Percentiles rank a stretch among this genome's conserved stretches.
phyloP scores from a whole-genome alignment of 805 yeast species.

The Ogataea ganodermae region DNA sequence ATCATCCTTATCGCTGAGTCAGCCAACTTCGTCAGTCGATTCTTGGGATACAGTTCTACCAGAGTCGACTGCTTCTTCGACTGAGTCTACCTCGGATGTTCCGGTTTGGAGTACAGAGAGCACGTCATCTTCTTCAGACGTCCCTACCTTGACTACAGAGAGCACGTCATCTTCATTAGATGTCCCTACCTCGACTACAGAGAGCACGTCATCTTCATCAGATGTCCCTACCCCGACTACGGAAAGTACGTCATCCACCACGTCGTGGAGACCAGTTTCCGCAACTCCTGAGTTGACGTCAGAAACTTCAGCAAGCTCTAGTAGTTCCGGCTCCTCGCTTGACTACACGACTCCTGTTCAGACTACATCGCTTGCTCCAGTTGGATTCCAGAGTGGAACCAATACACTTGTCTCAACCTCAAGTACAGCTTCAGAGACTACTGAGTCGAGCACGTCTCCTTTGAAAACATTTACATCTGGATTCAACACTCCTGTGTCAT shows the following conservation, averaged over 20 bases:
- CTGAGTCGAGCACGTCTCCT: neutral
- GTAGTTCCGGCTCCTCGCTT: neutral
- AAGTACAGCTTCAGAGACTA: neutral
- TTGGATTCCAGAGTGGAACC: conserved; percentile 1
- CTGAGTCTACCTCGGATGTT: neutral
- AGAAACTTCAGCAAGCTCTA: neutral
- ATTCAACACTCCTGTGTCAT: neutral
- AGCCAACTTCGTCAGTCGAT: neutral
- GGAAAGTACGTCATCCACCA: neutral
- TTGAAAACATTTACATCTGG: neutral
- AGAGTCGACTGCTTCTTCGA: neutral
- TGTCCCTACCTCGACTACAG: neutral
- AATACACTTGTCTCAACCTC: neutral
- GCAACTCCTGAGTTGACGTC: neutral
- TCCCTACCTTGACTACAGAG: neutral
- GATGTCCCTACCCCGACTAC: neutral
- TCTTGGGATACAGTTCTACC: neutral
- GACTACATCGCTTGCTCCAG: neutral
- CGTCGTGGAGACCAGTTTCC: neutral
- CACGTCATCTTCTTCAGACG: neutral
- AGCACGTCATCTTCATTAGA: neutral
- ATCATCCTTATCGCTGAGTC: neutral
- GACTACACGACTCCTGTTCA: neutral
- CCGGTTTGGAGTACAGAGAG: neutral
- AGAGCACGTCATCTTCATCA: neutral